A percentile compares a stretch with the other conserved stretches of the same genome.
Evolutionary conservation across 306 rosid genomes (phyloP).

Genomic region (Macrotyloma uniflorum): DNA sequence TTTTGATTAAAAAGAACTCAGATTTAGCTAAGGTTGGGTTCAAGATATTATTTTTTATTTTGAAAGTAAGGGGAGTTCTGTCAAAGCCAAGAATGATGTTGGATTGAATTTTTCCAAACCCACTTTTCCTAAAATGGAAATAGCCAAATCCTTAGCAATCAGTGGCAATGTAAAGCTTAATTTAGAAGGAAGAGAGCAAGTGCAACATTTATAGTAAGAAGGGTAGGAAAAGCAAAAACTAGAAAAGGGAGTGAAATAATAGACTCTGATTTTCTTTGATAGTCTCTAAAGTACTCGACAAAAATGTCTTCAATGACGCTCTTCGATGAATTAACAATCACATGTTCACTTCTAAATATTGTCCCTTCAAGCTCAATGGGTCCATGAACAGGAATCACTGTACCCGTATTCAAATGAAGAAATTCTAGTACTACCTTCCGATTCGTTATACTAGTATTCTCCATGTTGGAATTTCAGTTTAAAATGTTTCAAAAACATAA

Average conservation of each 20-base stretch:
- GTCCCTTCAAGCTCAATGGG: background rate
- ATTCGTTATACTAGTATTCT: slow-evolving; percentile 4
- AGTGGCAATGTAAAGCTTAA: too few relatives aligned
- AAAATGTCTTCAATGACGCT: background rate
- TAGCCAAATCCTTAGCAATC: too few relatives aligned
- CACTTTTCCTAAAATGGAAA: too few relatives aligned
- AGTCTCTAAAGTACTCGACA: background rate
- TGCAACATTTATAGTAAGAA: background rate
- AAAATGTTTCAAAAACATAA: background rate
- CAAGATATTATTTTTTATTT: too few relatives aligned
- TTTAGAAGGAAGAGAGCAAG: too few relatives aligned
- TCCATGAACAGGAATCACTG: background rate
- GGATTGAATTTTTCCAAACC: too few relatives aligned
- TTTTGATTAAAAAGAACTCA: too few relatives aligned
- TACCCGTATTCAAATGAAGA: background rate
- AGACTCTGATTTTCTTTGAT: background rate
- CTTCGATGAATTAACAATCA: background rate
- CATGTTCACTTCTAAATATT: background rate
- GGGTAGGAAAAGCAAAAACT: background rate
- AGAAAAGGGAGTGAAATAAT: background rate
- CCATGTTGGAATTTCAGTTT: slow-evolving; percentile 1
- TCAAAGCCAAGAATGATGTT: too few relatives aligned
- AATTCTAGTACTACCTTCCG: background rate
- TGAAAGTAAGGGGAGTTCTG: too few relatives aligned
- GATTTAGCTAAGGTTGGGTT: too few relatives aligned